Conservation (phyloP, 164 flowering plant species). For the Taxillus chinensis region DNA sequence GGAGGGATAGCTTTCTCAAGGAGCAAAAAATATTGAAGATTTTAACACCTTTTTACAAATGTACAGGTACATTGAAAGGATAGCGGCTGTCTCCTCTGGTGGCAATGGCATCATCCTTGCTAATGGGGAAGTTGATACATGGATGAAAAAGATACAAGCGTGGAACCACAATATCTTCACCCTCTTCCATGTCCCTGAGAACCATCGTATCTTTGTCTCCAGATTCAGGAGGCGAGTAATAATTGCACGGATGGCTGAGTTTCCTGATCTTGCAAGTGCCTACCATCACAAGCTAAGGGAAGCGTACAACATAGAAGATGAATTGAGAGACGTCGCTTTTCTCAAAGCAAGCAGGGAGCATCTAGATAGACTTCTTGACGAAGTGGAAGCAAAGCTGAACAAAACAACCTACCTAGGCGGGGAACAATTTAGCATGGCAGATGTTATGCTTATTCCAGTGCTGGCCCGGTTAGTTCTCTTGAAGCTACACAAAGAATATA, state of each 20-base stretch:
- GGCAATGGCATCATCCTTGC: slow-evolving; percentile 16
- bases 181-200: slow-evolving; percentile 60
- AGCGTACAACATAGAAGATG: slow-evolving; percentile 69
- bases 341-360: slow-evolving; percentile 44
- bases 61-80: slow-evolving; percentile 75
- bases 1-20: no score
- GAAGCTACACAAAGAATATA: slow-evolving; percentile 61
- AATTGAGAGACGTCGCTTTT: slow-evolving; percentile 40
- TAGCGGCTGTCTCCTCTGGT: slow-evolving; percentile 36
- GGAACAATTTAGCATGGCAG: slow-evolving; percentile 74
- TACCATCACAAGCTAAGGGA: slow-evolving; percentile 74
- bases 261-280: slow-evolving; percentile 68
- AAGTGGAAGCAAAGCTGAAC: slow-evolving; percentile 50
- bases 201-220: slow-evolving; percentile 43
- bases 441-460: slow-evolving; percentile 65
- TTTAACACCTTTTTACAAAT: neutral
- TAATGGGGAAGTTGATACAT: slow-evolving; percentile 41
- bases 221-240: slow-evolving; percentile 68
- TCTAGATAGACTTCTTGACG: slow-evolving; percentile 60
- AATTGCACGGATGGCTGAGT: slow-evolving; percentile 85
- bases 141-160: slow-evolving; percentile 84
- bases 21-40: no score
- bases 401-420: slow-evolving; percentile 57
- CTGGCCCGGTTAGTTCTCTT: slow-evolving; percentile 55
- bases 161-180: slow-evolving; percentile 84